Evolutionary conservation across 176 grass and related monocot genomes (phyloP).

Genomic region (Tillandsia leiboldiana): DNA sequence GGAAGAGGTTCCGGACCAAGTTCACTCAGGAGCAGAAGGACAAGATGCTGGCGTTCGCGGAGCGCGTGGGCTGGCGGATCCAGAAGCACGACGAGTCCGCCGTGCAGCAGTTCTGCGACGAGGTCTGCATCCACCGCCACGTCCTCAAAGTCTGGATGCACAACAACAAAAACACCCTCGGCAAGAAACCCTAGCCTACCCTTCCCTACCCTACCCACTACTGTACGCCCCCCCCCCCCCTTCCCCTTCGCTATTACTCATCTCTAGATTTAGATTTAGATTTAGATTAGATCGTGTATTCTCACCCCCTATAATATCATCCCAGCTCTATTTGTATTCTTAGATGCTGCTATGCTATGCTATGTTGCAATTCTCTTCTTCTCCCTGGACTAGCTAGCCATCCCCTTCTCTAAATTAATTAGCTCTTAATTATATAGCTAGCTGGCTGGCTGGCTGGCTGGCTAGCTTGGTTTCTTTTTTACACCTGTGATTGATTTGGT

Average conservation of each 20-base stretch:
- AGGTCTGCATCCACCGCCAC: conserved; percentile 61
- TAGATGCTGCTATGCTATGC: no score
- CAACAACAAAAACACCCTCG: conserved; percentile 86
- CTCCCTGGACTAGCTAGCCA: no score
- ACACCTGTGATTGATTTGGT: no score
- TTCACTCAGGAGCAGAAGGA: conserved; percentile 95
- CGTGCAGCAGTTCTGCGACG: conserved; percentile 90
- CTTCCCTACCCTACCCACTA: neutral
- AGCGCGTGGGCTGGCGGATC: conserved; percentile 77
- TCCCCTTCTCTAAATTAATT: no score
- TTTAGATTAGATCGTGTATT: no score
- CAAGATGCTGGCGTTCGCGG: conserved; percentile 82
- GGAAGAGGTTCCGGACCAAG: conserved; percentile 83
- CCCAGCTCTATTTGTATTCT: no score
- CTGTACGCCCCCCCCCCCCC: neutral
- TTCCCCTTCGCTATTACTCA: neutral
- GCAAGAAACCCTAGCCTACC: conserved; percentile 42
- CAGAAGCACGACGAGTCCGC: conserved; percentile 95
- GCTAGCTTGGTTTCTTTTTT: no score
- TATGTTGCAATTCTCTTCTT: no score
- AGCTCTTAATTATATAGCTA: no score
- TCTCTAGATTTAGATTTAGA: neutral
- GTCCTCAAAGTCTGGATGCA: conserved; percentile 98
- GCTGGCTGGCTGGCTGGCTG: no score
- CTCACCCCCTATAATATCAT: no score